Conservation (phyloP, 768 basidiomycete genomes). For the Mycena rebaudengoi region DNA sequence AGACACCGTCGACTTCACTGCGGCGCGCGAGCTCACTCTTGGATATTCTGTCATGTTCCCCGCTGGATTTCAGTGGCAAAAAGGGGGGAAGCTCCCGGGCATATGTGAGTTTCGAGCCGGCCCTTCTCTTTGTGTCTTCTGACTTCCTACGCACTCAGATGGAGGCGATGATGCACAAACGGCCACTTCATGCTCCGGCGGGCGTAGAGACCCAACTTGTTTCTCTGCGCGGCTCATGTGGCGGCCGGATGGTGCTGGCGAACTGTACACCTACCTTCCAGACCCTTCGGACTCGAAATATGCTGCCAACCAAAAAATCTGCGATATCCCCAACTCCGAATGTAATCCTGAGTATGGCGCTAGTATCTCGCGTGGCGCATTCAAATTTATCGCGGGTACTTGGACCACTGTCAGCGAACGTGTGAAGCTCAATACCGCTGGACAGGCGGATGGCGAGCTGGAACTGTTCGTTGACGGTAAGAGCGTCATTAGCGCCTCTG, state of each 20-base stretch:
- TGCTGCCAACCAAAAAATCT: constrained; percentile 56
- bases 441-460: constrained; percentile 62
- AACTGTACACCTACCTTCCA: constrained; percentile 78
- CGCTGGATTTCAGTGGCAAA: constrained; percentile 65
- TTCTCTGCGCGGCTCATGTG: constrained; percentile 78
- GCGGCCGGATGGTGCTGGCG: constrained; percentile 63
- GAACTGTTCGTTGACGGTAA: constrained; percentile 57
- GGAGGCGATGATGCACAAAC: constrained; percentile 60
- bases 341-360: constrained; percentile 57
- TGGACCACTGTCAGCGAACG: constrained; percentile 64
- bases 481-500: constrained; percentile 40
- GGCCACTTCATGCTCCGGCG: constrained; percentile 69
- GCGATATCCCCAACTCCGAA: constrained; percentile 43
- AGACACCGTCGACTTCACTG: constrained; percentile 55
- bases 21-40: constrained; percentile 72
- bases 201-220: constrained; percentile 61
- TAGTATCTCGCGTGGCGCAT: constrained; percentile 60
- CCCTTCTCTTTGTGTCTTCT: constrained; percentile 1
- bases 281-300: constrained; percentile 44
- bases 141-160: constrained; percentile 42
- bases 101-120: constrained; percentile 59
- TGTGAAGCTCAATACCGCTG: constrained; percentile 65
- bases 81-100: constrained; percentile 79
- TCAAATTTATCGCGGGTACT: constrained; percentile 54
- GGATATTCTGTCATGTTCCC: constrained; percentile 68